Conservation (phyloP, 345 rosid genomes). For the Eucalyptus lansdowneana region DNA sequence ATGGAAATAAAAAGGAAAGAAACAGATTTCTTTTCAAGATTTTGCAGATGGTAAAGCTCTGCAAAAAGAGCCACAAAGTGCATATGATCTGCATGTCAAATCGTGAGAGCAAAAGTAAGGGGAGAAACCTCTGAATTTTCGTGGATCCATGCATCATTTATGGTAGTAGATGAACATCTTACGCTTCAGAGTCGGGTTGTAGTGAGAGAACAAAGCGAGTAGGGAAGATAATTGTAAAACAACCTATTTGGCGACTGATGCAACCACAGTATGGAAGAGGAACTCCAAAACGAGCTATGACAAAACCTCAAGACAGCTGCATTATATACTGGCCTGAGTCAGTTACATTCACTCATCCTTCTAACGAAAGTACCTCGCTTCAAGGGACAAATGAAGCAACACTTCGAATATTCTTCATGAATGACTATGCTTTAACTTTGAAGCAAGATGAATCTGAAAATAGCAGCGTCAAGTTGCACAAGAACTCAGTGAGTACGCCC, state of each 20-base stretch:
- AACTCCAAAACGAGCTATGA: neutral
- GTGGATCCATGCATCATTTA: conserved; percentile 57
- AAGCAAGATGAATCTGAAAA: neutral
- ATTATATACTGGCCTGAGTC: neutral
- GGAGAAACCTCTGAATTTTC: conserved; percentile 18
- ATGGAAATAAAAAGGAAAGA: neutral
- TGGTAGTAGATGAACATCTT: conserved; percentile 61
- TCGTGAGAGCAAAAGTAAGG: neutral
- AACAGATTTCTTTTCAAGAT: neutral
- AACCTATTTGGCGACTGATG: conserved; percentile 22
- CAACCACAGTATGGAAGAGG: neutral
- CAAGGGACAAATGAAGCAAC: neutral
- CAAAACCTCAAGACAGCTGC: neutral
- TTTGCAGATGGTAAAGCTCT: neutral
- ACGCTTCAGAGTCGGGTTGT: conserved; percentile 73
- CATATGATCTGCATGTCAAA: neutral
- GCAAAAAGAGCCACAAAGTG: neutral
- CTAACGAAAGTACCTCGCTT: neutral
- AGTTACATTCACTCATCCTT: neutral
- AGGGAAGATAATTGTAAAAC: conserved; percentile 73
- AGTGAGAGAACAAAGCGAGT: conserved; percentile 72
- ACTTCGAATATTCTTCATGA: neutral
- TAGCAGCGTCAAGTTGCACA: neutral
- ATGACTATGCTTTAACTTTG: neutral
- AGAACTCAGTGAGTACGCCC: neutral